These are phyloP conservation scores for Przewalskia tangutica DNA, from an alignment of 257 asterid genomes.

Conservation along the genomic window DNA sequence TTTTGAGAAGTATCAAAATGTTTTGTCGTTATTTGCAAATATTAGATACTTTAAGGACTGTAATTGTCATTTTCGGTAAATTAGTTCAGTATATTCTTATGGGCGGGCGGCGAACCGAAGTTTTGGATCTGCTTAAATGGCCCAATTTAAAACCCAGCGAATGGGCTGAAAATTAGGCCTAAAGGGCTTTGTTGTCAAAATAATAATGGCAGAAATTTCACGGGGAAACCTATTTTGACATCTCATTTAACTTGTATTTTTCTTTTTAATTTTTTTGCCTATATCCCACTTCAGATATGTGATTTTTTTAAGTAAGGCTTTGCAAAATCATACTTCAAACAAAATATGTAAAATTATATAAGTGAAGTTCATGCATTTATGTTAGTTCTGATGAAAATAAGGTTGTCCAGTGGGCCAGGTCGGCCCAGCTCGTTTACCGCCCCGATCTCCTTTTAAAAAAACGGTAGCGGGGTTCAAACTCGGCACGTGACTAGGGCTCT, in stretches of 20 bases:
- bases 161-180: too few species aligned
- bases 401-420: too few species aligned
- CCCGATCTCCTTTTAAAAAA: too few species aligned
- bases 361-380: not conserved
- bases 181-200: too few species aligned
- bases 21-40: conserved; percentile 1
- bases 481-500: too few species aligned
- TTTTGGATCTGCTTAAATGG: not conserved
- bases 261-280: too few species aligned
- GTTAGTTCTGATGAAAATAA: rapidly evolving
- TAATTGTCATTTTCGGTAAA: not conserved
- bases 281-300: too few species aligned
- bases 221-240: not conserved
- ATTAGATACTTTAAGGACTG: not conserved
- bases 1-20: not conserved
- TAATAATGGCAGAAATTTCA: too few species aligned
- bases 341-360: not conserved
- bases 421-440: too few species aligned
- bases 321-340: not conserved
- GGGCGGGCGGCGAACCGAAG: not conserved
- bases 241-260: not conserved
- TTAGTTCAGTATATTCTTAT: not conserved
- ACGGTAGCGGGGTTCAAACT: too few species aligned
- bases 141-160: not conserved
- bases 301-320: not conserved